Evolutionary conservation across 2,329 filamentous ascomycete genomes (phyloP).

Genomic region (Thielaviopsis euricoi): DNA sequence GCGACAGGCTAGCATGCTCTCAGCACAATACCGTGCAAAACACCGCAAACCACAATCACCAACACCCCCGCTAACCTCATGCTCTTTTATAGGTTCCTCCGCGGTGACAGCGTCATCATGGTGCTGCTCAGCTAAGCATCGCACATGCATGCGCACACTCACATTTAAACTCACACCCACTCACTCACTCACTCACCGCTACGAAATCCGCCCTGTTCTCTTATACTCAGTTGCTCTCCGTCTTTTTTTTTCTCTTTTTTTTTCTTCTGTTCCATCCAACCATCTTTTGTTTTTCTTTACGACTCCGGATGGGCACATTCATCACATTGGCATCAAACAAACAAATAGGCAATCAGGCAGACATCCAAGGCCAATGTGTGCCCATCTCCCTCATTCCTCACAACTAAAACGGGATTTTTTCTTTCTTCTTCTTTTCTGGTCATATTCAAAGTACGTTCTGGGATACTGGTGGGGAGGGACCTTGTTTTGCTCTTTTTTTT

Average conservation of each 20-base stretch:
- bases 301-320: slow-evolving; percentile 4
- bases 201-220: background rate
- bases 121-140: slow-evolving; percentile 55
- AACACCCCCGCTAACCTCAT: background rate
- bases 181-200: background rate
- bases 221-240: slow-evolving; percentile 4
- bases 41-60: too few species aligned
- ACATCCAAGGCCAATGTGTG: background rate
- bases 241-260: background rate
- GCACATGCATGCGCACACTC: too few species aligned
- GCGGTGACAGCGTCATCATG: slow-evolving; percentile 77
- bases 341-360: background rate
- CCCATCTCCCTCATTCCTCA: background rate
- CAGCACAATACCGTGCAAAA: too few species aligned
- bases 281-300: too few species aligned
- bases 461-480: background rate
- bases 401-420: background rate
- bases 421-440: background rate
- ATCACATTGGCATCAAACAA: background rate
- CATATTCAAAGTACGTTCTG: background rate
- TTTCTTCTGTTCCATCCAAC: too few species aligned
- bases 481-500: slow-evolving; percentile 1
- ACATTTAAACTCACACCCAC: too few species aligned
- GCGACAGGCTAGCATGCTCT: background rate
- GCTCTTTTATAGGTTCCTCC: slow-evolving; percentile 47